Conservation (phyloP, 2,329 filamentous ascomycete species). For the Chaetothyriales sp. region DNA sequence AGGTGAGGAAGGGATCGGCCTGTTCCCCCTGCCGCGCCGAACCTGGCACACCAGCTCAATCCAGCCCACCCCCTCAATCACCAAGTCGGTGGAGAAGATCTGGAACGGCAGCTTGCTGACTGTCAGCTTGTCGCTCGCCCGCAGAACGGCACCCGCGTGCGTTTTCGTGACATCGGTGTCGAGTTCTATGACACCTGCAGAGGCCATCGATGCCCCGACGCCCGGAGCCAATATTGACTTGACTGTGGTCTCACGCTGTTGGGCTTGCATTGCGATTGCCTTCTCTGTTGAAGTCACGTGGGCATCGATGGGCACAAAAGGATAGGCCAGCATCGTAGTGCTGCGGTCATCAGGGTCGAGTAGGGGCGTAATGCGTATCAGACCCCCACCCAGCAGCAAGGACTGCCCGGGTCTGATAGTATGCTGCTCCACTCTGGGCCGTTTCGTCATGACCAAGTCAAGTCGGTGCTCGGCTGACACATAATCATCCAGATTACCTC, state of each 20-base stretch:
- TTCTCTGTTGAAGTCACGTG: constrained; percentile 72
- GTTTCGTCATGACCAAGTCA: constrained; percentile 62
- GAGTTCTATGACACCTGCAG: constrained; percentile 61
- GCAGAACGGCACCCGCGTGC: constrained; percentile 60
- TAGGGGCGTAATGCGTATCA: constrained; percentile 72
- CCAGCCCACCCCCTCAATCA: constrained; percentile 89
- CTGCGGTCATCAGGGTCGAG: constrained; percentile 11
- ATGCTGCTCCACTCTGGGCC: constrained; percentile 57
- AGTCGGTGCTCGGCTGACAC: constrained; percentile 51
- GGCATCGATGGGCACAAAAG: constrained; percentile 63
- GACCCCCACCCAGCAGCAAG: constrained; percentile 66
- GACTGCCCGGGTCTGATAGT: constrained; percentile 63
- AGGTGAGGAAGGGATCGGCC: constrained; percentile 2
- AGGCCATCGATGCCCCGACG: constrained; percentile 40
- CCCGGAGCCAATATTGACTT: constrained; percentile 30
- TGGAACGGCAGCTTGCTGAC: constrained; percentile 51
- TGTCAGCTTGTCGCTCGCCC: constrained; percentile 36
- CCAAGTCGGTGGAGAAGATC: constrained; percentile 64
- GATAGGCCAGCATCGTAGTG: constrained; percentile 56
- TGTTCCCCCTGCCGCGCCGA: constrained; percentile 31
- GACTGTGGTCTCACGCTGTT: constrained; percentile 47
- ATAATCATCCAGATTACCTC: constrained; percentile 56
- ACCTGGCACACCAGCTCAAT: constrained; percentile 76
- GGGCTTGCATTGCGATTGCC: constrained; percentile 55
- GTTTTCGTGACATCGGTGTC: constrained; percentile 69